These are phyloP conservation scores for Gossypium longicalyx DNA, from an alignment of 345 rosid species.

Conservation along the genomic window DNA sequence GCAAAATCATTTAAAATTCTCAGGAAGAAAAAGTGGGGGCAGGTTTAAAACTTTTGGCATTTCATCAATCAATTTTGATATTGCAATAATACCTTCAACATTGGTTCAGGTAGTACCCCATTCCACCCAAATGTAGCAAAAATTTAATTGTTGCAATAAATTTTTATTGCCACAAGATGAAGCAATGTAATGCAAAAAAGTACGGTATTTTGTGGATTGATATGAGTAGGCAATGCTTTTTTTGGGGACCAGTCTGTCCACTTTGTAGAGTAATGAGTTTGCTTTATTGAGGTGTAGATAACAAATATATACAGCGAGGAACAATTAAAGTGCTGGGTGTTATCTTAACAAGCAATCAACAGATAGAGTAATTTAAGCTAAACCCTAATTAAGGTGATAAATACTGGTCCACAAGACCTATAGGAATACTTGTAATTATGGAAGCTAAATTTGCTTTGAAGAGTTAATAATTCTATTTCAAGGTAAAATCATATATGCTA, in stretches of 20 bases:
- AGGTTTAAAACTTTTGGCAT: background rate
- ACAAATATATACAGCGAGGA: background rate
- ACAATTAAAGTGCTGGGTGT: background rate
- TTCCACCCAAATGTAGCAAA: background rate
- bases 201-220: background rate
- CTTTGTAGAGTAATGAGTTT: background rate
- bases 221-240: background rate
- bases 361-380: background rate
- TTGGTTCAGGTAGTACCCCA: background rate
- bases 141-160: background rate
- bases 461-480: background rate
- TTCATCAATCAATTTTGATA: background rate
- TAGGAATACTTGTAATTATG: background rate
- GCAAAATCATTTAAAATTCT: background rate
- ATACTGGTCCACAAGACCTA: background rate
- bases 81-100: background rate
- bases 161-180: constrained; percentile 6
- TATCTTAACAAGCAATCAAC: constrained; percentile 5
- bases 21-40: background rate
- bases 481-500: background rate
- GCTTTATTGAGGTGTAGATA: background rate
- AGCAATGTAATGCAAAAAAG: background rate
- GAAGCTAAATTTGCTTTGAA: background rate
- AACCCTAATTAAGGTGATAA: background rate
- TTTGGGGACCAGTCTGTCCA: background rate